Evolutionary conservation across 1,284 basidiomycete genomes (phyloP).

Genomic region (Laetiporus sulphureus): DNA sequence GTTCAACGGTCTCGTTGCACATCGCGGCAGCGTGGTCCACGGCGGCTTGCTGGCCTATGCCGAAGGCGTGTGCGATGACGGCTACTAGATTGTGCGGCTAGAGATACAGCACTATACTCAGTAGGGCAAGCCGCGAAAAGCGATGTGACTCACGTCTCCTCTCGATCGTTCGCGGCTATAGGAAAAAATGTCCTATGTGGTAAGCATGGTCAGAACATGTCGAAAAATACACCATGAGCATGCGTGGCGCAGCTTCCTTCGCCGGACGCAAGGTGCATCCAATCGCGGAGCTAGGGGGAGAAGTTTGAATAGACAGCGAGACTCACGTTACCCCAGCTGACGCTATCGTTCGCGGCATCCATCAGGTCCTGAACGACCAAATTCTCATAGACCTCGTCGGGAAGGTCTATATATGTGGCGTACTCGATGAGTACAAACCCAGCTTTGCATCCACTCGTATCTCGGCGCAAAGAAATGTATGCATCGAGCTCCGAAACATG

Average conservation of each 20-base stretch:
- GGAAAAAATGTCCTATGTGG: conserved; percentile 32
- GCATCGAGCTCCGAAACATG: conserved; percentile 29
- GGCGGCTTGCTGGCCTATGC: conserved; percentile 55
- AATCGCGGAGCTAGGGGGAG: no score
- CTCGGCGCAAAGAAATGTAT: conserved; percentile 34
- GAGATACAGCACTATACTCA: neutral
- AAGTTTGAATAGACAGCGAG: neutral
- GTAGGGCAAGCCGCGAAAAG: no score
- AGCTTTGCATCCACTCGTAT: conserved; percentile 36
- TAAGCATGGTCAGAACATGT: conserved; percentile 1
- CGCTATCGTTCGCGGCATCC: conserved; percentile 30
- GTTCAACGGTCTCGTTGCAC: conserved; percentile 60
- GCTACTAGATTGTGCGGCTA: conserved; percentile 37
- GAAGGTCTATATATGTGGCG: conserved; percentile 30
- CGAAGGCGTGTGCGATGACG: conserved; percentile 37
- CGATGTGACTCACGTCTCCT: conserved; percentile 34
- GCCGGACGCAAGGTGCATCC: no score
- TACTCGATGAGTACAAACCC: conserved; percentile 32
- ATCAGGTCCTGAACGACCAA: conserved; percentile 30
- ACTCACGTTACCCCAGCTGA: conserved; percentile 36
- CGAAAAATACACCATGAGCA: conserved; percentile 1
- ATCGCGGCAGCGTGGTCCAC: conserved; percentile 96
- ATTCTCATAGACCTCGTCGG: conserved; percentile 34
- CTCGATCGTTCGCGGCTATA: conserved; percentile 37
- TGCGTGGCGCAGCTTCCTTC: no score